A percentile compares a stretch with the other conserved stretches of the same genome.
These are phyloP conservation scores for Trifolium repens DNA, from an alignment of 306 rosid genomes.

Conservation along the genomic window DNA sequence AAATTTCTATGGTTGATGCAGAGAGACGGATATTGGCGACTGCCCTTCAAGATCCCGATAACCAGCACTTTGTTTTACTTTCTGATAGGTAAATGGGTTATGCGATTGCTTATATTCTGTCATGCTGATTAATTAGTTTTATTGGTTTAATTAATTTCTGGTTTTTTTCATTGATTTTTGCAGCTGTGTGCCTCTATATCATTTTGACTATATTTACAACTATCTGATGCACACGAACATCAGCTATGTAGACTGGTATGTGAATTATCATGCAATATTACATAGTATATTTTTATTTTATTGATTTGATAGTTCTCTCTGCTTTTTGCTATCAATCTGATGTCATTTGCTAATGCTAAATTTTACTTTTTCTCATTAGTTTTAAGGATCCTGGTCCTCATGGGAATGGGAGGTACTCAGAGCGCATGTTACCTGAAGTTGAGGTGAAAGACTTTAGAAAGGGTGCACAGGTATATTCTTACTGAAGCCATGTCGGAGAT, in stretches of 20 bases:
- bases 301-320: conserved; percentile 26
- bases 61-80: conserved; percentile 92
- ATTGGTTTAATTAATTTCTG: conserved; percentile 41
- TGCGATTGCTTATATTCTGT: conserved; percentile 4
- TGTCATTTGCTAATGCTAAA: conserved; percentile 32
- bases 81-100: conserved; percentile 78
- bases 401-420: conserved; percentile 94
- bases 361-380: conserved; percentile 52
- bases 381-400: conserved; percentile 99
- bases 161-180: conserved; percentile 51
- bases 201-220: conserved; percentile 78
- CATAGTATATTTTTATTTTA: not conserved
- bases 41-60: conserved; percentile 91
- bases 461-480: conserved; percentile 92
- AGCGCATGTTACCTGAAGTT: conserved; percentile 95
- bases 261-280: conserved; percentile 38
- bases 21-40: conserved; percentile 86
- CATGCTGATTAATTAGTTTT: conserved; percentile 35
- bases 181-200: conserved; percentile 93
- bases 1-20: conserved; percentile 98
- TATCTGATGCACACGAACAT: conserved; percentile 80
- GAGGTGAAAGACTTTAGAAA: conserved; percentile 90
- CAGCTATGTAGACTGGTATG: conserved; percentile 94
- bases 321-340: conserved; percentile 31
- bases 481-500: conserved; percentile 32